Conservation (phyloP, 495 filamentous ascomycete species). For the Podospora didyma region DNA sequence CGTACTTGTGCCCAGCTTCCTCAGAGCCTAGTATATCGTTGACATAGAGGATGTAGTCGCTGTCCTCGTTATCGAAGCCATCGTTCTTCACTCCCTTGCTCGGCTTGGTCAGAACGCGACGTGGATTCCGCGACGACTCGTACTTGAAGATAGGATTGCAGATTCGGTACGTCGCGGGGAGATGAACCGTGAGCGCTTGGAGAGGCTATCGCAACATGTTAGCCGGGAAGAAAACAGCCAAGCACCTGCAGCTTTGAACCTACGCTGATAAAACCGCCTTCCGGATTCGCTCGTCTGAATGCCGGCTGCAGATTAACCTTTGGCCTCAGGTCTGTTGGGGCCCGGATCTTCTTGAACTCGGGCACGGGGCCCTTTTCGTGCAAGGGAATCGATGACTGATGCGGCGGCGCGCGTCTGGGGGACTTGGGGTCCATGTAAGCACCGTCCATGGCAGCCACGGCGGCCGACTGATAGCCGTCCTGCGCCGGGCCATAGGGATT, state of each 20-base stretch:
- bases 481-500: constrained; percentile 60
- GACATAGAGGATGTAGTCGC: constrained; percentile 98
- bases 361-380: constrained; percentile 70
- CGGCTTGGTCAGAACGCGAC: constrained; percentile 96
- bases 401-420: constrained; percentile 52
- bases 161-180: constrained; percentile 94
- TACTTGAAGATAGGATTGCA: constrained; percentile 99
- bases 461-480: constrained; percentile 61
- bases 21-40: constrained; percentile 98
- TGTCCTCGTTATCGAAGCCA: constrained; percentile 98
- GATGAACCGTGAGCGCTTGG: constrained; percentile 89
- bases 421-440: constrained; percentile 74
- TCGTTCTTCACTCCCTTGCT: constrained; percentile 99
- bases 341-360: constrained; percentile 74
- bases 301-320: constrained; percentile 82
- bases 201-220: constrained; percentile 60
- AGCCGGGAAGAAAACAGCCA: constrained; percentile 3
- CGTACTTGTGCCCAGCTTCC: constrained; percentile 94
- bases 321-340: constrained; percentile 70
- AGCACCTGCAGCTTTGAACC: constrained; percentile 30
- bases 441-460: constrained; percentile 63
- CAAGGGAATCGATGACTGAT: constrained; percentile 44
- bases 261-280: constrained; percentile 98
- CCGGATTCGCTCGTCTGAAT: constrained; percentile 89
- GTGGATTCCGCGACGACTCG: constrained; percentile 96